Conservation (phyloP, 768 basidiomycete species). For the Phlegmacium glaucopus region DNA sequence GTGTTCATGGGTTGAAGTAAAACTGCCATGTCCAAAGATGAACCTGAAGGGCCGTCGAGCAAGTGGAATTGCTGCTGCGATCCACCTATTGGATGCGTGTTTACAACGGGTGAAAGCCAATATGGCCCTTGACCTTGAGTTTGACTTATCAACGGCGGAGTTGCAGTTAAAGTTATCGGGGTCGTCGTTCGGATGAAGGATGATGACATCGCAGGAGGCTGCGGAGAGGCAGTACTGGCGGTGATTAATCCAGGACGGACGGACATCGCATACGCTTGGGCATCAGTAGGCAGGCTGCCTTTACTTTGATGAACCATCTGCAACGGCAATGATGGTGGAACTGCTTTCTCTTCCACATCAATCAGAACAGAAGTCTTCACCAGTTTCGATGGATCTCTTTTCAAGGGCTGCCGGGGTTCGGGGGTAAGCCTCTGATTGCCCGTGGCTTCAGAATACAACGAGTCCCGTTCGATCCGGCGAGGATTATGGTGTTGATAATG, state of each 20-base stretch:
- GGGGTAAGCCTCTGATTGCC: constrained; percentile 58
- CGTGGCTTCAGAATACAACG: constrained; percentile 68
- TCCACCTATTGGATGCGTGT: constrained; percentile 7
- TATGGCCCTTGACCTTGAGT: constrained; percentile 36
- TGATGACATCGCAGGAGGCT: constrained; percentile 6
- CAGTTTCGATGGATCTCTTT: constrained; percentile 25
- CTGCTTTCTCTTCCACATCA: background rate
- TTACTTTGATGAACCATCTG: constrained; percentile 11
- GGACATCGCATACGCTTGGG: constrained; percentile 55
- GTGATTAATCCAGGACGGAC: constrained; percentile 29
- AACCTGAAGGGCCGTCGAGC: background rate
- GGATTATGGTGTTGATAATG: constrained; percentile 14
- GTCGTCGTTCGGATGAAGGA: constrained; percentile 13
- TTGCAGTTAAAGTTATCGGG: constrained; percentile 15
- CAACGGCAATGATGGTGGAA: constrained; percentile 10
- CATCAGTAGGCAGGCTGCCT: constrained; percentile 43
- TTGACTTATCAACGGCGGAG: constrained; percentile 8
- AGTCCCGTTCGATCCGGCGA: constrained; percentile 28
- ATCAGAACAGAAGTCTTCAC: no score
- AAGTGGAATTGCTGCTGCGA: constrained; percentile 5
- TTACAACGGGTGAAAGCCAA: constrained; percentile 26
- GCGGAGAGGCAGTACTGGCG: background rate
- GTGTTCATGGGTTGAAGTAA: constrained; percentile 24
- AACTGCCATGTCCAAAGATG: constrained; percentile 13
- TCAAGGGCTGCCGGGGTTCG: constrained; percentile 73